Evolutionary conservation across 2,329 filamentous ascomycete species (phyloP).

Genomic region (Huntiella abstrusa): DNA sequence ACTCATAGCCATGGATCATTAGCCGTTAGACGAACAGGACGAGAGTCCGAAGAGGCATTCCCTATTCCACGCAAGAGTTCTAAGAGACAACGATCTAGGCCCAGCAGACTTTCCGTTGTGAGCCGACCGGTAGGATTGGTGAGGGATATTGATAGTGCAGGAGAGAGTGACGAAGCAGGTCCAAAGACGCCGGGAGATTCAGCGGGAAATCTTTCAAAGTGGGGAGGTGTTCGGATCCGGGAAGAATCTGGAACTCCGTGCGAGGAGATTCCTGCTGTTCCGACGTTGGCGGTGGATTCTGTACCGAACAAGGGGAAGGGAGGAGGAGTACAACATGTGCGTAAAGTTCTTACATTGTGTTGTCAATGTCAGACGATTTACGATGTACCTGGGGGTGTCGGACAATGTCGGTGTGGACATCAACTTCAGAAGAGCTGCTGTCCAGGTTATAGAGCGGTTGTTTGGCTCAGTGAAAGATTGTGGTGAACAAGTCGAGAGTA

Average conservation of each 20-base stretch:
- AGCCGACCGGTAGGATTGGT: neutral
- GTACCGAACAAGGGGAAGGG: neutral
- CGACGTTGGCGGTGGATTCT: conserved; percentile 3
- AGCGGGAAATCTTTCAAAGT: neutral
- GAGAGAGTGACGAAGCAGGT: conserved; percentile 5
- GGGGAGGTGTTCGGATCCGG: neutral
- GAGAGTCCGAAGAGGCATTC: neutral
- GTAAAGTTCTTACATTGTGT: neutral
- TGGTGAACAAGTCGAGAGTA: neutral
- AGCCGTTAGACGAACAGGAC: neutral
- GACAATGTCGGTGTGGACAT: neutral
- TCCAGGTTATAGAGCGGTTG: neutral
- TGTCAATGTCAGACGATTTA: neutral
- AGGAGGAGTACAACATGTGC: conserved; percentile 16
- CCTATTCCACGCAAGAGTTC: conserved; percentile 10
- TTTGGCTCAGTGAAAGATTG: neutral
- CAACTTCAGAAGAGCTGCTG: neutral
- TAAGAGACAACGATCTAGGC: conserved; percentile 3
- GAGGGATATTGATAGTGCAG: conserved; percentile 8
- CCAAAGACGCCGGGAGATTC: conserved; percentile 5
- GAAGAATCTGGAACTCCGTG: neutral
- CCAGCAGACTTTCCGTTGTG: neutral
- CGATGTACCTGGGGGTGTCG: too few relatives aligned
- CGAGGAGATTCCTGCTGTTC: conserved; percentile 2
- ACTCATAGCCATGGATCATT: conserved; percentile 6